Percentiles rank a stretch among this genome's conserved stretches.
Evolutionary conservation across 352 stramenopile species (phyloP).

Genomic region (Aphanomyces stellatus): DNA sequence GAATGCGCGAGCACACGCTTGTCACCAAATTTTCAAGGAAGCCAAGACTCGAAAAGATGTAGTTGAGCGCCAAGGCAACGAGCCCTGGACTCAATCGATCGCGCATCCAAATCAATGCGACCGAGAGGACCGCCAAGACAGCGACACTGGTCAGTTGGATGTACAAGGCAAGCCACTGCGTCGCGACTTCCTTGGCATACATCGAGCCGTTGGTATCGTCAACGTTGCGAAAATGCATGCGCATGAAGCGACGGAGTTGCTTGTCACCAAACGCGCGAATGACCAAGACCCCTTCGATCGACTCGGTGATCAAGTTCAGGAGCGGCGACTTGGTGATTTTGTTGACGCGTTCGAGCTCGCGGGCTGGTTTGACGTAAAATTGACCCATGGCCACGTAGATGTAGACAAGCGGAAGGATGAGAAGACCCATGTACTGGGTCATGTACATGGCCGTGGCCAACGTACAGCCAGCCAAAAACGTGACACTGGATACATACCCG

Average conservation of each 20-base stretch:
- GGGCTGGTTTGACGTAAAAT: conserved; percentile 38
- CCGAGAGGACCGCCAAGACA: conserved; percentile 23
- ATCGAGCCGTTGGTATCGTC: background rate
- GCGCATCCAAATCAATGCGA: background rate
- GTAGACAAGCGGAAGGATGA: conserved; percentile 68
- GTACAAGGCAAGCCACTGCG: conserved; percentile 86
- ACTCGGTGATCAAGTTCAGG: conserved; percentile 43
- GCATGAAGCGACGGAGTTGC: background rate
- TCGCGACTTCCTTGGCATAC: conserved; percentile 21
- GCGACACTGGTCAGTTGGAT: conserved; percentile 63
- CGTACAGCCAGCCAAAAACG: conserved; percentile 66
- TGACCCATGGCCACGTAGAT: conserved; percentile 53
- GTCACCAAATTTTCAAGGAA: no score
- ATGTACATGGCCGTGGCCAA: conserved; percentile 69
- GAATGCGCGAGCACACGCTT: no score
- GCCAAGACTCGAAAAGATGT: background rate
- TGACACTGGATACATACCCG: conserved; percentile 47
- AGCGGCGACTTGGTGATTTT: conserved; percentile 38
- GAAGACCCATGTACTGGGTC: conserved; percentile 68
- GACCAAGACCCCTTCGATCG: conserved; percentile 36
- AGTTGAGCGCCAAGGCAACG: background rate
- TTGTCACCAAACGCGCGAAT: conserved; percentile 33
- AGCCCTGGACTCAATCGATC: background rate
- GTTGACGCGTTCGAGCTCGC: conserved; percentile 37
- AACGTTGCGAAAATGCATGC: conserved; percentile 24